Conservation (phyloP, 2,329 filamentous ascomycete genomes). For the Xylariaceae sp. region DNA sequence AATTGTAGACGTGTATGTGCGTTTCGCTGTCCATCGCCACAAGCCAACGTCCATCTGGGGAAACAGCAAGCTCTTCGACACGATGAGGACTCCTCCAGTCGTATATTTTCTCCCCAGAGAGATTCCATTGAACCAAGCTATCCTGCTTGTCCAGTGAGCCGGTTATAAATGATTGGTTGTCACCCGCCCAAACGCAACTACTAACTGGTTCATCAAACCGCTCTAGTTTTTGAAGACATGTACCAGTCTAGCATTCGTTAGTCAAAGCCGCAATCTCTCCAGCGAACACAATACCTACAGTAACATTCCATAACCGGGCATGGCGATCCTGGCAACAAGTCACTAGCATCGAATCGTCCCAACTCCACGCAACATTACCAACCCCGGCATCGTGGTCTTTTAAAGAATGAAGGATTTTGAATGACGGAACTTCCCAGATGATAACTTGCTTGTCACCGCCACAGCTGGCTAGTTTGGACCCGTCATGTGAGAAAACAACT, state of each 20-base stretch:
- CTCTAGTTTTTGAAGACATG: slow-evolving; percentile 66
- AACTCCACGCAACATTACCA: slow-evolving; percentile 87
- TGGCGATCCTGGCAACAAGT: slow-evolving; percentile 79
- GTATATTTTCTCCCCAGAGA: slow-evolving; percentile 65
- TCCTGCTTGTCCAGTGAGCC: slow-evolving; percentile 73
- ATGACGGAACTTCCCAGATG: slow-evolving; percentile 80
- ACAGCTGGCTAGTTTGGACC: slow-evolving; percentile 79
- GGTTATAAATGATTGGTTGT: slow-evolving; percentile 78
- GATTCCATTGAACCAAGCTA: slow-evolving; percentile 74
- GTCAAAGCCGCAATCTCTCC: background rate
- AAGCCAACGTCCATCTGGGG: slow-evolving; percentile 77
- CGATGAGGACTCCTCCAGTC: slow-evolving; percentile 75
- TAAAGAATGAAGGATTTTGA: slow-evolving; percentile 67
- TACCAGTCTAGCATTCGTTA: slow-evolving; percentile 60
- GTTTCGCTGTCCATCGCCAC: slow-evolving; percentile 76
- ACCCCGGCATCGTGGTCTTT: slow-evolving; percentile 73
- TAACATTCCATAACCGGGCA: slow-evolving; percentile 76
- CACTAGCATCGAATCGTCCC: slow-evolving; percentile 84
- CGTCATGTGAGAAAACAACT: slow-evolving; percentile 87
- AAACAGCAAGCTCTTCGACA: slow-evolving; percentile 85
- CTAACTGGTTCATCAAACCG: slow-evolving; percentile 85
- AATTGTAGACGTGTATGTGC: slow-evolving; percentile 82
- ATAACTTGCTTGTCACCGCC: slow-evolving; percentile 76
- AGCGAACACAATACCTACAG: slow-evolving; percentile 56
- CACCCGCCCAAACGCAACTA: slow-evolving; percentile 85